Conservation (phyloP, 352 stramenopile genomes). For the Globisporangium viniferum region DNA sequence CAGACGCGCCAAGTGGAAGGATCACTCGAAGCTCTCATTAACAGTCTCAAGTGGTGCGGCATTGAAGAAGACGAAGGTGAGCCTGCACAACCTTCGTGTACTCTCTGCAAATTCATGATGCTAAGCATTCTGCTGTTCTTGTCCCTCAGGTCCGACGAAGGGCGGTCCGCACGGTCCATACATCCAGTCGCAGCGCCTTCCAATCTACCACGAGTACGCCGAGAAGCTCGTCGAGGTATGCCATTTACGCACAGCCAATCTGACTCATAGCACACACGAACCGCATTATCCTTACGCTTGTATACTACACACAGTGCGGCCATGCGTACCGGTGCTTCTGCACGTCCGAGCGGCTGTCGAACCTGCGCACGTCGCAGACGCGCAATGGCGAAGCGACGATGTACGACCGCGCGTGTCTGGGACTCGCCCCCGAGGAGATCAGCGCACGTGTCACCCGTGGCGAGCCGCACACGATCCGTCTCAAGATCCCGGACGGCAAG, state of each 20-base stretch:
- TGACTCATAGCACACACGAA: neutral
- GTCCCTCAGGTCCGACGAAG: conserved; percentile 73
- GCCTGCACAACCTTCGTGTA: neutral
- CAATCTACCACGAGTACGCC: conserved; percentile 93
- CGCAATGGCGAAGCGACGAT: conserved; percentile 91
- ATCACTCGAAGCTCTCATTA: conserved; percentile 81
- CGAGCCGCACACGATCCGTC: conserved; percentile 91
- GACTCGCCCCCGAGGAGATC: conserved; percentile 88
- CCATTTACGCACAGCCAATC: neutral
- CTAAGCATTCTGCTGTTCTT: neutral
- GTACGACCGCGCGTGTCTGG: conserved; percentile 97
- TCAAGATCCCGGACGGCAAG: conserved; percentile 93
- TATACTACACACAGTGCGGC: conserved; percentile 40
- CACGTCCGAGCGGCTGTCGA: conserved; percentile 92
- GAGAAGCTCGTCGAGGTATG: conserved; percentile 82
- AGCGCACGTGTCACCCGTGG: conserved; percentile 83
- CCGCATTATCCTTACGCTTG: neutral
- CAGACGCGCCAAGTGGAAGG: conserved; percentile 83
- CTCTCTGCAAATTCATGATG: neutral
- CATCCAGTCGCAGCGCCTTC: conserved; percentile 94
- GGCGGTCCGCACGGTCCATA: conserved; percentile 93
- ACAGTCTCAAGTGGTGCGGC: conserved; percentile 93
- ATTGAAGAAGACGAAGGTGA: conserved; percentile 96
- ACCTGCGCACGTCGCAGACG: conserved; percentile 87
- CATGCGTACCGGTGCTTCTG: conserved; percentile 98